Evolutionary conservation across 306 rosid genomes (phyloP).

Genomic region (Gillenia trifoliata): DNA sequence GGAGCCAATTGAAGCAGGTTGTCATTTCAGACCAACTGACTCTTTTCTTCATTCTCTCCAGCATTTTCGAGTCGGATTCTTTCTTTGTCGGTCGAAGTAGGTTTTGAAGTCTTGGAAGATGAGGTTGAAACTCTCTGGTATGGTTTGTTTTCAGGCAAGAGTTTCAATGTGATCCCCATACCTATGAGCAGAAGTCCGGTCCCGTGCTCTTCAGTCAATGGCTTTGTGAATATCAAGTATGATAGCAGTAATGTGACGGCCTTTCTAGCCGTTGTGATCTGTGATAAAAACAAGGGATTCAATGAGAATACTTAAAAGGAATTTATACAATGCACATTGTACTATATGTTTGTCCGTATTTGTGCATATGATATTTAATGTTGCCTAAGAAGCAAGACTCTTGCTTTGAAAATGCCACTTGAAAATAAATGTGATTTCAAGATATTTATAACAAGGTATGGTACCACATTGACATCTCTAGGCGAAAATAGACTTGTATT

Average conservation of each 20-base stretch:
- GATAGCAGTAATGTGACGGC: conserved; percentile 83
- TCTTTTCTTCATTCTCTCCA: conserved; percentile 50
- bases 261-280: conserved; percentile 95
- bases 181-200: conserved; percentile 78
- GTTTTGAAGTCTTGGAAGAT: conserved; percentile 19
- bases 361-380: neutral
- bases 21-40: conserved; percentile 45
- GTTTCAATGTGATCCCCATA: conserved; percentile 89
- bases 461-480: conserved; percentile 4
- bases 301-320: conserved; percentile 2
- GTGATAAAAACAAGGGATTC: conserved; percentile 18
- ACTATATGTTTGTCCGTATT: neutral
- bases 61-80: conserved; percentile 16
- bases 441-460: conserved; percentile 1
- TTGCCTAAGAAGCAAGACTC: neutral
- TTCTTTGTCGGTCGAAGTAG: conserved; percentile 25
- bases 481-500: conserved; percentile 17
- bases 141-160: conserved; percentile 59
- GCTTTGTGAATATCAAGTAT: conserved; percentile 89
- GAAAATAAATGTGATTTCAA: neutral
- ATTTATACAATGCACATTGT: neutral
- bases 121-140: conserved; percentile 25
- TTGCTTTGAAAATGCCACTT: neutral
- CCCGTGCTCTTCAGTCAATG: conserved; percentile 88
- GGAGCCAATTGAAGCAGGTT: neutral